A percentile compares a stretch with the other conserved stretches of the same genome.
phyloP scores from a whole-genome alignment of 2,329 filamentous ascomycete species.

The Ciborinia camelliae region DNA sequence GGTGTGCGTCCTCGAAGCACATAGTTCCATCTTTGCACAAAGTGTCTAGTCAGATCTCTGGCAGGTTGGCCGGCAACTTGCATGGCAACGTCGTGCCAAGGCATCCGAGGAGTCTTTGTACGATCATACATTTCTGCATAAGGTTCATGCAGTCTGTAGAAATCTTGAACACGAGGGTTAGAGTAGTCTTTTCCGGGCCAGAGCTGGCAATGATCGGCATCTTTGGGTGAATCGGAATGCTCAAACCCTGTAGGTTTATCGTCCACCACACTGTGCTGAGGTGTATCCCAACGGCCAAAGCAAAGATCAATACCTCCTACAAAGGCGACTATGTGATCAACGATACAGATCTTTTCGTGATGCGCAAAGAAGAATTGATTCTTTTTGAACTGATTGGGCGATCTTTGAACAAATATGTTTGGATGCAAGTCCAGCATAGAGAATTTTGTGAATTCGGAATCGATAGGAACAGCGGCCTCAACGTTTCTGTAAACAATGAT shows the following conservation, averaged over 20 bases:
- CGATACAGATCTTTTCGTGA: constrained; percentile 95
- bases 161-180: constrained; percentile 92
- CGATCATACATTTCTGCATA: constrained; percentile 99
- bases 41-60: constrained; percentile 88
- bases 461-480: constrained; percentile 93
- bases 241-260: constrained; percentile 97
- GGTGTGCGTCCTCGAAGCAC: constrained; percentile 89
- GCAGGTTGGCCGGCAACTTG: constrained; percentile 95
- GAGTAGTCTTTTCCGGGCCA: constrained; percentile 99
- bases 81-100: constrained; percentile 98
- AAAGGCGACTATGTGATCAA: constrained; percentile 94
- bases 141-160: constrained; percentile 86
- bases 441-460: constrained; percentile 97
- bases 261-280: constrained; percentile 84
- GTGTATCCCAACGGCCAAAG: constrained; percentile 96
- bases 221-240: constrained; percentile 68
- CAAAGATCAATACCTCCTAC: constrained; percentile 94
- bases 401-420: constrained; percentile 93
- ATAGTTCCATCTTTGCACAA: constrained; percentile 98
- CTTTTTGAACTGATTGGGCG: constrained; percentile 96
- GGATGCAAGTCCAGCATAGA: constrained; percentile 91
- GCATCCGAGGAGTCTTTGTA: constrained; percentile 84
- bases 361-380: constrained; percentile 99
- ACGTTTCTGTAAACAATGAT: constrained; percentile 98
- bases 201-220: constrained; percentile 90